Evolutionary conservation across 768 basidiomycete species (phyloP).

Genomic region (Coprinopsis marcescibilis): DNA sequence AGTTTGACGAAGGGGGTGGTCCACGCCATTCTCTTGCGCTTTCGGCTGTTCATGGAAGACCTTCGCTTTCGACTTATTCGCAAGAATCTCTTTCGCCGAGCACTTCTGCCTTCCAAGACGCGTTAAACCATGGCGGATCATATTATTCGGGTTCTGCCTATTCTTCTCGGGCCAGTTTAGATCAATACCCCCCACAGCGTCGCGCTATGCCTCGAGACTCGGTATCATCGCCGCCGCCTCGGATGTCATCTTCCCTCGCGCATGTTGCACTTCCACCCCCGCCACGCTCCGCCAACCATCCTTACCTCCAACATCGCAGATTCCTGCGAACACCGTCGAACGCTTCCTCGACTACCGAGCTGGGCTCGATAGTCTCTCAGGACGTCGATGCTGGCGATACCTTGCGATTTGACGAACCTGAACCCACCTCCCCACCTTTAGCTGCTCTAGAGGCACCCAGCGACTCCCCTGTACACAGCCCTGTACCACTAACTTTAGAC

Average conservation of each 20-base stretch:
- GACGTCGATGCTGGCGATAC: conserved; percentile 21
- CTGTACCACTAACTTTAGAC: conserved; percentile 35
- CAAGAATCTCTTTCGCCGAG: conserved; percentile 60
- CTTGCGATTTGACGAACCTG: conserved; percentile 35
- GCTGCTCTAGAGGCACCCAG: conserved; percentile 29
- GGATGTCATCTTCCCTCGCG: conserved; percentile 56
- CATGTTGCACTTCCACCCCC: conserved; percentile 56
- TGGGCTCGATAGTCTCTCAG: conserved; percentile 13
- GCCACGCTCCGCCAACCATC: conserved; percentile 33
- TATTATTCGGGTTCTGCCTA: conserved; percentile 18
- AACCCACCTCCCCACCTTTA: conserved; percentile 39
- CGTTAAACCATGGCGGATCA: conserved; percentile 29
- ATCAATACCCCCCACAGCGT: conserved; percentile 5
- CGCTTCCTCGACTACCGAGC: conserved; percentile 20
- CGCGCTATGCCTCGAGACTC: conserved; percentile 24
- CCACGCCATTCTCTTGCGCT: conserved; percentile 44
- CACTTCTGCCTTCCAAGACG: conserved; percentile 75
- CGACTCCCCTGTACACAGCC: conserved; percentile 13
- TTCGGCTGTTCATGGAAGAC: conserved; percentile 38
- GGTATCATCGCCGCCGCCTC: conserved; percentile 53
- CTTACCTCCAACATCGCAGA: conserved; percentile 14
- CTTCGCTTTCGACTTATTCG: conserved; percentile 62
- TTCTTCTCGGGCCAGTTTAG: conserved; percentile 21
- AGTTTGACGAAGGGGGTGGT: conserved; percentile 27
- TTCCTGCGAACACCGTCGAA: conserved; percentile 14